Base-by-base conservation (phyloP, 768 basidiomycete genomes). In the Tephrocybe sp. region DNA sequence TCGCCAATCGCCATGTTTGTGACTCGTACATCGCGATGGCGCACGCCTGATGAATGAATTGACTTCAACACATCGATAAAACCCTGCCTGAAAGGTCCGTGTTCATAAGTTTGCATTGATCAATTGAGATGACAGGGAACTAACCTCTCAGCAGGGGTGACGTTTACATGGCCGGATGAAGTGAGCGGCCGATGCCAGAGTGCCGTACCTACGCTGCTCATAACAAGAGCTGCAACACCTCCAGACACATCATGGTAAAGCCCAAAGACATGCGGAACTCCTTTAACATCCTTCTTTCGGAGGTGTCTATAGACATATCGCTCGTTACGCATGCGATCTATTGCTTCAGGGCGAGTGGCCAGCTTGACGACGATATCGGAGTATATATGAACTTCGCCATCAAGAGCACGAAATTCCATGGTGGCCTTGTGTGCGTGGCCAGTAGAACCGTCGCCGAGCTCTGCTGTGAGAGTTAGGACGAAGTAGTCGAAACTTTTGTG, bases 1-100 rank as follows among this genome's bases (percentile, higher is more conserved):
- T 58, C 45, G 24, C 59, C 47, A 34, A 62, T 38, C n/a, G 57
- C 49, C 31, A 67, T 42, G 31, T 65, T 67, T 11, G 53, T 27
- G 3, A 53, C 41, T 8, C 61, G 58, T 13, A 67, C 42, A 42
- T 67, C 65, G 22, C 59, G 45, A 36, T 67, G 60, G 16, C 55
- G 49, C 8, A 65, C 56, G 23, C 58, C 59, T 12, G 59, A 62
- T 4, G 50, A 36, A 21, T 67, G 64, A 12, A 64, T 61, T 4
- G 55, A 51, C 24, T 52, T 39, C 19, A 65, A 41, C 15, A 52
- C 52, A 1, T 30, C 16, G 3, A 55, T 25, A 18, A 54, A 61
- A 10, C 46, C 36, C n/a, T 48, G 25, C 34, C 62, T 64, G 31
- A 46, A 12, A 30, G 11, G 4, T n/a, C 24, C 5, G 15, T 11